Percentiles rank a stretch among this genome's conserved stretches.
phyloP scores from a whole-genome alignment of 139 green algal species.

The Chlamydomonas sp. region DNA sequence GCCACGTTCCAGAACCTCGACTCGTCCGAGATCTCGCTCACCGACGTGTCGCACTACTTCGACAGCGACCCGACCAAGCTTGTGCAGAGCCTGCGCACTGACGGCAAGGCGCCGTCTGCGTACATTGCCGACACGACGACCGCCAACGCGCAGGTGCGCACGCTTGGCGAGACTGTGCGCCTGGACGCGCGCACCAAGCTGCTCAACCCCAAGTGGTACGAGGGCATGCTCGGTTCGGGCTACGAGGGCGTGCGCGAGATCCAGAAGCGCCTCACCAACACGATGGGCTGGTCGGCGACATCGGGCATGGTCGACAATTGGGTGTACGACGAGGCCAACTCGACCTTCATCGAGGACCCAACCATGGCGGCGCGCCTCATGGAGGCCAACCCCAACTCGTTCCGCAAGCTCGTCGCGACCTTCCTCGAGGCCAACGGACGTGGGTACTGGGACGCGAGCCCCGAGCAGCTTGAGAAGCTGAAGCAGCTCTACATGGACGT shows the following conservation, averaged over 20 bases:
- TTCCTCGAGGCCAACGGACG: slow-evolving; percentile 98
- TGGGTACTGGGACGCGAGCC: slow-evolving; percentile 86
- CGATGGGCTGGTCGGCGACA: slow-evolving; percentile 96
- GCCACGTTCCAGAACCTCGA: slow-evolving; percentile 99
- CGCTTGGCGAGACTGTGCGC: slow-evolving; percentile 88
- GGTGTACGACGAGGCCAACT: slow-evolving; percentile 98
- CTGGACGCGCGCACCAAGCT: slow-evolving; percentile 98
- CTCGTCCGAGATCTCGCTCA: slow-evolving; percentile 94
- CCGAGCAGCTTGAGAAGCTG: slow-evolving; percentile 91
- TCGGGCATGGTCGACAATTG: slow-evolving; percentile 94
- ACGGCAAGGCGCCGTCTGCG: slow-evolving; percentile 77
- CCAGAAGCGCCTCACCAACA: slow-evolving; percentile 99
- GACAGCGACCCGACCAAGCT: slow-evolving; percentile 98
- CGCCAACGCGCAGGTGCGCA: slow-evolving; percentile 95
- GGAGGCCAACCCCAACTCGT: slow-evolving; percentile 95
- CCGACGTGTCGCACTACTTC: slow-evolving; percentile 97
- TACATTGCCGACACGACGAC: slow-evolving; percentile 99
- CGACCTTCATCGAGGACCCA: slow-evolving; percentile 92
- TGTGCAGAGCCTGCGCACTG: slow-evolving; percentile 77
- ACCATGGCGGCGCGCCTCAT: slow-evolving; percentile 93
- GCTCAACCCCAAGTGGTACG: slow-evolving; percentile 99
- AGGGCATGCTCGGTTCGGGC: slow-evolving; percentile 89
- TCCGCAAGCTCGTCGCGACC: slow-evolving; percentile 78
- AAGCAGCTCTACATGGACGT: slow-evolving; percentile 83
- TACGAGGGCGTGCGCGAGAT: slow-evolving; percentile 99